Evolutionary conservation across 192 early-diverging fungal species (phyloP).

Genomic region (Funneliformis geosporum): DNA sequence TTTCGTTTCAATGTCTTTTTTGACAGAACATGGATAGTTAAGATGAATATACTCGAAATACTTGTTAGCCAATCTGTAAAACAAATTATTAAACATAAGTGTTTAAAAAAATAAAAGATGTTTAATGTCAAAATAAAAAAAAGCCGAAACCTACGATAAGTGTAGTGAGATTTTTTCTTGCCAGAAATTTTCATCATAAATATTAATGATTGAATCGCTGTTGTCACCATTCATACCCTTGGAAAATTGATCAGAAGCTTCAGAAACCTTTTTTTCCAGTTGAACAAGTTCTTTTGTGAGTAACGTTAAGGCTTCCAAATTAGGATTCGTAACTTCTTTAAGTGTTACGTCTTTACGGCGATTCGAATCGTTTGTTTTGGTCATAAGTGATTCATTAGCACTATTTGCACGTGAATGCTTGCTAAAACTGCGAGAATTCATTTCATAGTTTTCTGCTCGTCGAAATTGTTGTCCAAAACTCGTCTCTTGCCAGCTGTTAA

Average conservation of each 20-base stretch:
- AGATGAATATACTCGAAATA: conserved; percentile 48
- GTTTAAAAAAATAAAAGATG: background rate
- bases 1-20: conserved; percentile 54
- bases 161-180: conserved; percentile 1
- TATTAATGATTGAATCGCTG: background rate
- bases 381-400: background rate
- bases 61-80: conserved; percentile 41
- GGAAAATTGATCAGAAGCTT: background rate
- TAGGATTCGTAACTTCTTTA: background rate
- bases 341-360: background rate
- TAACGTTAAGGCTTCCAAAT: background rate
- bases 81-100: background rate
- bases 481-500: background rate
- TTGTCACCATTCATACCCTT: background rate
- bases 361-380: background rate
- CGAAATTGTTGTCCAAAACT: background rate
- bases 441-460: background rate
- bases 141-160: background rate
- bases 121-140: background rate
- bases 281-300: conserved; percentile 4
- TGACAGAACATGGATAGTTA: conserved; percentile 49
- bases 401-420: conserved; percentile 2
- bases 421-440: background rate
- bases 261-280: background rate
- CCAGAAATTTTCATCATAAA: conserved; percentile 22